phyloP scores from a whole-genome alignment of 2,329 filamentous ascomycete genomes.

The Zasmidium citrigriseum region DNA sequence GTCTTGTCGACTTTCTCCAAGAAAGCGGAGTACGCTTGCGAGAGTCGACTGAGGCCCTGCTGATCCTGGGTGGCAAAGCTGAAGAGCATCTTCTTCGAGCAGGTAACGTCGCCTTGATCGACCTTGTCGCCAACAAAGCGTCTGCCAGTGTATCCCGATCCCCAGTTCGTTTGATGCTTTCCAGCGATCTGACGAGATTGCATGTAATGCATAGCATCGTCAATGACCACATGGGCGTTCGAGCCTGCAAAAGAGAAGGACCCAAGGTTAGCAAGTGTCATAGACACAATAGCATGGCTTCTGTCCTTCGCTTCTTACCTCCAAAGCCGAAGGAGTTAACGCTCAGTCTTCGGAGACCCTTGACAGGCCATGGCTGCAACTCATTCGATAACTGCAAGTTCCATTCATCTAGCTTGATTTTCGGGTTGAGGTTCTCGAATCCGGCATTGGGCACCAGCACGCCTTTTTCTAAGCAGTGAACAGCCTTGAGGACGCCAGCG shows the following conservation, averaged over 20 bases:
- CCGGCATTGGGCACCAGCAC: constrained; percentile 27
- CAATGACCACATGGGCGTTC: constrained; percentile 13
- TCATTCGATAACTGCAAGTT: constrained; percentile 21
- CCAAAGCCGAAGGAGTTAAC: constrained; percentile 29
- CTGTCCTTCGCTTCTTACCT: too few species aligned
- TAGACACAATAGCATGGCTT: too few species aligned
- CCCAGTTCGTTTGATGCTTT: neutral
- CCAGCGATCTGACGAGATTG: neutral
- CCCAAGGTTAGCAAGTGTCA: too few species aligned
- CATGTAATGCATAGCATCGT: constrained; percentile 10
- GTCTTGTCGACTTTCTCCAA: neutral
- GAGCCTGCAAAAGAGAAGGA: constrained; percentile 29
- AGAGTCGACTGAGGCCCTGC: neutral
- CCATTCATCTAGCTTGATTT: constrained; percentile 29
- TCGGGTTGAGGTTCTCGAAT: constrained; percentile 26
- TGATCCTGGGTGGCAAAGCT: neutral
- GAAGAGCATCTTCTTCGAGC: too few species aligned
- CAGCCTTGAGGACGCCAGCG: constrained; percentile 20
- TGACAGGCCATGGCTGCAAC: constrained; percentile 33
- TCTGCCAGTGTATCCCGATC: too few species aligned
- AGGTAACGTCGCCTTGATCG: too few species aligned
- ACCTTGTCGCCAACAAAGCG: too few species aligned
- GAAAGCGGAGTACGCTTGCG: neutral
- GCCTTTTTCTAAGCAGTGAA: constrained; percentile 26
- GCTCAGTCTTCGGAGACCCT: constrained; percentile 9